Conservation (phyloP, 345 rosid genomes). For the Murraya paniculata region DNA sequence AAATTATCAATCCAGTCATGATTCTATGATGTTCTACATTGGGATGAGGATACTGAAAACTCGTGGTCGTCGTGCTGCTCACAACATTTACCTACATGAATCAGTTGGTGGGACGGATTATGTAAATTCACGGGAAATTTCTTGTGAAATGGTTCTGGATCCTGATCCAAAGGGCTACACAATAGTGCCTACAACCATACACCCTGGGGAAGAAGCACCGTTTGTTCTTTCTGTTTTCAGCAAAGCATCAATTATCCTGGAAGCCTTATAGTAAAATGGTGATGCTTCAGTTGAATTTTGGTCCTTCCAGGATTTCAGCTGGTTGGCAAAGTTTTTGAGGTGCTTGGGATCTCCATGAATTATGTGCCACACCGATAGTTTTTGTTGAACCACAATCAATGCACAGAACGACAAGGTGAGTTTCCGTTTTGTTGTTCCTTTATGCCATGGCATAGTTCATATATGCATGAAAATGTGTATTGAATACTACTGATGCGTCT, state of each 20-base stretch:
- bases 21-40: constrained; percentile 89
- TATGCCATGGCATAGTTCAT: neutral
- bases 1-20: constrained; percentile 93
- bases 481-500: neutral
- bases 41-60: constrained; percentile 99
- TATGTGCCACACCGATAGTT: constrained; percentile 21
- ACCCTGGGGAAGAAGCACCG: constrained; percentile 99
- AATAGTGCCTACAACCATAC: constrained; percentile 97
- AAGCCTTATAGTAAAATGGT: constrained; percentile 51
- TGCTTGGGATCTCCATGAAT: constrained; percentile 42
- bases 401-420: constrained; percentile 27
- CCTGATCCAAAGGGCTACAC: constrained; percentile 99
- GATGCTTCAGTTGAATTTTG: constrained; percentile 20
- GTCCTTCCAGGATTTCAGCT: constrained; percentile 23
- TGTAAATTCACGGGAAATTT: constrained; percentile 98
- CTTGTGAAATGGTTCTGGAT: constrained; percentile 99
- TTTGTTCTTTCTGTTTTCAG: constrained; percentile 97
- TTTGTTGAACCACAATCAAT: constrained; percentile 20
- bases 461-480: neutral
- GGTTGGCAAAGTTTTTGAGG: constrained; percentile 24
- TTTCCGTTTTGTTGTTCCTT: neutral
- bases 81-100: constrained; percentile 93
- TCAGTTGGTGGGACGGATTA: constrained; percentile 99
- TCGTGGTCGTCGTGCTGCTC: constrained; percentile 94
- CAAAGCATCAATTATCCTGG: constrained; percentile 80